Evolutionary conservation across 169 alveolate genomes (phyloP).

Genomic region (Babesia ovis): DNA sequence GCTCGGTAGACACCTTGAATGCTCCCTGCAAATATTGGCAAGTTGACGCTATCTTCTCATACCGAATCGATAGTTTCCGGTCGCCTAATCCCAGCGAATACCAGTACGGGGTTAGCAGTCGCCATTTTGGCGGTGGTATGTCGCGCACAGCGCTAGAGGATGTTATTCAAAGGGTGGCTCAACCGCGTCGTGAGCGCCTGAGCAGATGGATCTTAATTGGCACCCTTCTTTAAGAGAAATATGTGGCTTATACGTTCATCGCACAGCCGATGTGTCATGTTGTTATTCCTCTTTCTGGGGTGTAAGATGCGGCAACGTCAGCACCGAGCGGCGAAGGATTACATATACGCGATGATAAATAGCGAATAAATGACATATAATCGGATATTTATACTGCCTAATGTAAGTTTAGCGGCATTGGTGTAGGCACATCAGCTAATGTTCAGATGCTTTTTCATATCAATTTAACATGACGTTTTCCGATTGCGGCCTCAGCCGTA

Average conservation of each 20-base stretch:
- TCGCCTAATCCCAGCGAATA: constrained; percentile 53
- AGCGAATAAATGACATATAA: not conserved
- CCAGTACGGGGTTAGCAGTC: constrained; percentile 38
- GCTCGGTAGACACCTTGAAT: constrained; percentile 86
- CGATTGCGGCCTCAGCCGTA: constrained; percentile 85
- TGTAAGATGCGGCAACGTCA: not conserved
- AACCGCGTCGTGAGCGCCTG: not conserved
- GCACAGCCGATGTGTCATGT: not conserved
- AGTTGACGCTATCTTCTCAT: not conserved
- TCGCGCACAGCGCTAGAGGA: constrained; percentile 13
- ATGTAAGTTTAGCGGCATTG: not conserved
- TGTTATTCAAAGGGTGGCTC: not conserved
- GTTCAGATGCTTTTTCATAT: not conserved
- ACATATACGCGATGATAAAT: too few relatives aligned
- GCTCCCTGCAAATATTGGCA: constrained; percentile 75
- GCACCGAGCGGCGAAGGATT: not conserved
- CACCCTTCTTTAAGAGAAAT: not conserved
- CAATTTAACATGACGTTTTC: not conserved
- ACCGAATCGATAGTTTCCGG: constrained; percentile 56
- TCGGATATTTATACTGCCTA: not conserved
- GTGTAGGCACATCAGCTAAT: not conserved
- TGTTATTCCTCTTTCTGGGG: not conserved
- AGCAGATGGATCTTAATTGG: not conserved
- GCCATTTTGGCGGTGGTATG: constrained; percentile 41
- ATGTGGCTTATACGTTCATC: not conserved